Evolutionary conservation across 129 eudicot genomes (phyloP).

Genomic region (Arctium minus): DNA sequence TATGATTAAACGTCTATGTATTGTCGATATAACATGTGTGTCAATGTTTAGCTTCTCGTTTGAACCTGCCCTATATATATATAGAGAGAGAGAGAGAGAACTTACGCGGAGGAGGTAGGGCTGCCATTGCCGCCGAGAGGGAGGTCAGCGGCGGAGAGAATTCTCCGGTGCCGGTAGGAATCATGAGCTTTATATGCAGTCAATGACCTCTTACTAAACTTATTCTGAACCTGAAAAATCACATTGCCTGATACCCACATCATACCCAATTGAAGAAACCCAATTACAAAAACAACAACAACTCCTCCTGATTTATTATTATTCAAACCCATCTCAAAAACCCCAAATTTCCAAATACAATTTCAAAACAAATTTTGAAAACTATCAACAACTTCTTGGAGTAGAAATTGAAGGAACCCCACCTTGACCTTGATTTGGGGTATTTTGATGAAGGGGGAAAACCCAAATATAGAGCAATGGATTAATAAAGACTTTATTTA

Average conservation of each 20-base stretch:
- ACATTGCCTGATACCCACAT: constrained; percentile 39
- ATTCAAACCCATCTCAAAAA: constrained; percentile 22
- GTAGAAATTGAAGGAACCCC: background rate
- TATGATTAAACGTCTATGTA: too few species aligned
- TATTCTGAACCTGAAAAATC: constrained; percentile 60
- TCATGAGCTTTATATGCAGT: constrained; percentile 49
- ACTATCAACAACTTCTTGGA: background rate
- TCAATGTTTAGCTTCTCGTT: too few species aligned
- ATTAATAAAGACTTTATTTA: background rate
- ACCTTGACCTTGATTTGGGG: background rate
- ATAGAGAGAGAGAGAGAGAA: constrained; percentile 2
- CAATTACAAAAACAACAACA: constrained; percentile 16
- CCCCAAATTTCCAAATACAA: background rate
- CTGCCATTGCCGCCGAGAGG: constrained; percentile 74
- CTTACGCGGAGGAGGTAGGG: constrained; percentile 74
- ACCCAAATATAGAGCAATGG: constrained; percentile 18
- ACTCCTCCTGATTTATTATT: background rate
- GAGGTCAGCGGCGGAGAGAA: constrained; percentile 61
- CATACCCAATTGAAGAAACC: constrained; percentile 3
- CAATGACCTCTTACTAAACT: constrained; percentile 37
- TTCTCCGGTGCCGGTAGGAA: constrained; percentile 58
- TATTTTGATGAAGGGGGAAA: constrained; percentile 4
- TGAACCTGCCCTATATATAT: background rate
- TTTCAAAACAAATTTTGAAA: too few species aligned
- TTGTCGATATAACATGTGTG: too few species aligned